These are phyloP conservation scores for Alternaria sp. DNA, from an alignment of 2,329 filamentous ascomycete species.

Conservation along the genomic window DNA sequence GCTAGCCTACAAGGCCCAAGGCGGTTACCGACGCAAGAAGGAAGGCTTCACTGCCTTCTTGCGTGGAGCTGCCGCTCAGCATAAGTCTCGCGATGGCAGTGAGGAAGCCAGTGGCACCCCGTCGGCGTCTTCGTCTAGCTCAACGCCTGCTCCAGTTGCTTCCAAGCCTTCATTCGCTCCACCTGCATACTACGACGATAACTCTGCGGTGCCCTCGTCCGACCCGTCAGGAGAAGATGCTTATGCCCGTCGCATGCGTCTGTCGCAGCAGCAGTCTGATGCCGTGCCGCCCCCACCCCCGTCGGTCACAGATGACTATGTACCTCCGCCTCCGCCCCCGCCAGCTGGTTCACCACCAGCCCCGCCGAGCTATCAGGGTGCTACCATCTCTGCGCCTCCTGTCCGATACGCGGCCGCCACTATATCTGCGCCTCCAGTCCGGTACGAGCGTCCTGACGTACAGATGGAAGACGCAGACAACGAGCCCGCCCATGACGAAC, in stretches of 20 bases:
- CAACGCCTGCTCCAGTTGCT: slow-evolving; percentile 11
- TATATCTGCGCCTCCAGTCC: slow-evolving; percentile 82
- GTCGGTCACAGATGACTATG: slow-evolving; percentile 12
- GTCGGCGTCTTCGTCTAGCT: slow-evolving; percentile 19
- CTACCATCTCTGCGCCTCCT: slow-evolving; percentile 77
- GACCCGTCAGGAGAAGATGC: slow-evolving; percentile 35
- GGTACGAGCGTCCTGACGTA: slow-evolving; percentile 60
- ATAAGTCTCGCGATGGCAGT: slow-evolving; percentile 18
- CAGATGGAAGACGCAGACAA: slow-evolving; percentile 17
- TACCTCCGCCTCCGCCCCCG: slow-evolving; percentile 25
- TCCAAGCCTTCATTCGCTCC: slow-evolving; percentile 55
- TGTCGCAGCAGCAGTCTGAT: slow-evolving; percentile 17
- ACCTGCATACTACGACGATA: slow-evolving; percentile 46
- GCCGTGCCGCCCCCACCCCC: slow-evolving; percentile 20
- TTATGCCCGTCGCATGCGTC: slow-evolving; percentile 29
- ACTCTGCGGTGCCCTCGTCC: slow-evolving; percentile 42
- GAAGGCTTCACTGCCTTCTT: slow-evolving; percentile 35
- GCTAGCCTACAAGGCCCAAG: slow-evolving; percentile 33
- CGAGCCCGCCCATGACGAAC: slow-evolving; percentile 42
- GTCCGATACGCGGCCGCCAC: slow-evolving; percentile 71
- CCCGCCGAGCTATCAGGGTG: slow-evolving; percentile 46
- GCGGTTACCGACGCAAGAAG: slow-evolving; percentile 31
- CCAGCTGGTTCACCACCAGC: slow-evolving; percentile 52
- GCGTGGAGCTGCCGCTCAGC: slow-evolving; percentile 19
- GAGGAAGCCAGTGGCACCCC: slow-evolving; percentile 14